Conservation (phyloP, 495 filamentous ascomycete genomes). For the Penicillium herquei region DNA sequence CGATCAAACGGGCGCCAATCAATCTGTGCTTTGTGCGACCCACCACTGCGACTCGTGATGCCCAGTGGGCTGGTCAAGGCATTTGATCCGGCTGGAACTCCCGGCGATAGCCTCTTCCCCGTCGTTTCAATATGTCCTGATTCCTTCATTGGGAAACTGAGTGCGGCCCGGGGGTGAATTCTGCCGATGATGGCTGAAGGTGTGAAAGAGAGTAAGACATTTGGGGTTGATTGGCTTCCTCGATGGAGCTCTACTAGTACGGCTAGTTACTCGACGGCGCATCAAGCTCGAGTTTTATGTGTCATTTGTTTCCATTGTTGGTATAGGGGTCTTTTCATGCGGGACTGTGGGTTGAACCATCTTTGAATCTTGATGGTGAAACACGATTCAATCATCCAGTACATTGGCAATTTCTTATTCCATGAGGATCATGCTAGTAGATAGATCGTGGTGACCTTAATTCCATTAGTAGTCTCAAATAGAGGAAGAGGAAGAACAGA, state of each 20-base stretch:
- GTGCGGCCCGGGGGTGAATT: not conserved
- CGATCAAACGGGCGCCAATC: slow-evolving; percentile 36
- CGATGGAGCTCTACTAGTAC: too few relatives aligned
- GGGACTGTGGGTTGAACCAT: too few relatives aligned
- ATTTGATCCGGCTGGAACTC: slow-evolving; percentile 17
- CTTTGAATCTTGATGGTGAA: slow-evolving; percentile 1
- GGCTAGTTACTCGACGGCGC: too few relatives aligned
- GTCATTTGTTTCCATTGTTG: too few relatives aligned
- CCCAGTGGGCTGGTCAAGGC: not conserved
- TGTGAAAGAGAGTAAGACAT: slow-evolving; percentile 4
- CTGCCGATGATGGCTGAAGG: not conserved
- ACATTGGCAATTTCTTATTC: too few relatives aligned
- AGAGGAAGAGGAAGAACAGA: too few relatives aligned
- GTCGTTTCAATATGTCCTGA: not conserved
- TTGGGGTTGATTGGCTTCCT: not conserved
- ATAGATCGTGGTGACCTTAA: too few relatives aligned
- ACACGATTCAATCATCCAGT: not conserved
- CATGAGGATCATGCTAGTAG: too few relatives aligned
- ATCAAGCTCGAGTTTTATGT: too few relatives aligned
- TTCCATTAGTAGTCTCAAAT: too few relatives aligned
- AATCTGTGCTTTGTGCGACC: slow-evolving; percentile 11
- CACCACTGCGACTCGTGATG: not conserved
- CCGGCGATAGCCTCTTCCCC: slow-evolving; percentile 1
- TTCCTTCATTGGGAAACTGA: slow-evolving; percentile 2
- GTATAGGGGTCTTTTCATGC: too few relatives aligned